phyloP scores from a whole-genome alignment of 2,329 filamentous ascomycete species.

The Apiospora hydei region DNA sequence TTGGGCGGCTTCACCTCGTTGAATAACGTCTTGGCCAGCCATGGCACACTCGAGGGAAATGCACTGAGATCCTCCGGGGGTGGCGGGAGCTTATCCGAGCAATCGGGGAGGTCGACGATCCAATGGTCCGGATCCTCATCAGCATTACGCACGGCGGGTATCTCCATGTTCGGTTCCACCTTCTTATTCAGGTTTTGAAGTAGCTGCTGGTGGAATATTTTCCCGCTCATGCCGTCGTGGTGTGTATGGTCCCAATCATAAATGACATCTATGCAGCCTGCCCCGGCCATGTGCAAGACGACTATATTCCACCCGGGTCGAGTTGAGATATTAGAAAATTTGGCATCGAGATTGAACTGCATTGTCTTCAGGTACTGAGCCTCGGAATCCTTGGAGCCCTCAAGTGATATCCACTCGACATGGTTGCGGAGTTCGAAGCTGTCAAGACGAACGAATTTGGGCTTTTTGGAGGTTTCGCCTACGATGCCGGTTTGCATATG shows the following conservation, averaged over 20 bases:
- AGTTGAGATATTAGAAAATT: conserved; percentile 33
- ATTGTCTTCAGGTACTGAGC: not conserved
- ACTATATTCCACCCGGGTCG: conserved; percentile 38
- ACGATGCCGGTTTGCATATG: conserved; percentile 33
- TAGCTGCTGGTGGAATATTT: conserved; percentile 42
- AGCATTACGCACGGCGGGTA: conserved; percentile 23
- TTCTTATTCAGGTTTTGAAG: conserved; percentile 37
- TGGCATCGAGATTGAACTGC: conserved; percentile 24
- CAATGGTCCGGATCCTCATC: not conserved
- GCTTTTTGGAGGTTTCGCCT: conserved; percentile 29
- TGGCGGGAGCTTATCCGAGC: conserved; percentile 29
- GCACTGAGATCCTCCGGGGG: conserved; percentile 35
- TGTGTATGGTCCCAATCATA: conserved; percentile 40
- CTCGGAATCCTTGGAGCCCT: not conserved
- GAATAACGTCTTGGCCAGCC: conserved; percentile 32
- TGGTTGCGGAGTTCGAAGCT: conserved; percentile 32
- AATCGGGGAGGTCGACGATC: not conserved
- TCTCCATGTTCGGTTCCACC: conserved; percentile 24
- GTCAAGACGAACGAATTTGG: conserved; percentile 29
- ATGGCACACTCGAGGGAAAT: conserved; percentile 32
- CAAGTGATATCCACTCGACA: conserved; percentile 29
- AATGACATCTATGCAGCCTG: conserved; percentile 34
- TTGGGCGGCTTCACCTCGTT: conserved; percentile 32
- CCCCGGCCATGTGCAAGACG: conserved; percentile 29
- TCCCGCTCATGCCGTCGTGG: conserved; percentile 41